phyloP scores from a whole-genome alignment of 495 filamentous ascomycete species.

The Evernia prunastri region DNA sequence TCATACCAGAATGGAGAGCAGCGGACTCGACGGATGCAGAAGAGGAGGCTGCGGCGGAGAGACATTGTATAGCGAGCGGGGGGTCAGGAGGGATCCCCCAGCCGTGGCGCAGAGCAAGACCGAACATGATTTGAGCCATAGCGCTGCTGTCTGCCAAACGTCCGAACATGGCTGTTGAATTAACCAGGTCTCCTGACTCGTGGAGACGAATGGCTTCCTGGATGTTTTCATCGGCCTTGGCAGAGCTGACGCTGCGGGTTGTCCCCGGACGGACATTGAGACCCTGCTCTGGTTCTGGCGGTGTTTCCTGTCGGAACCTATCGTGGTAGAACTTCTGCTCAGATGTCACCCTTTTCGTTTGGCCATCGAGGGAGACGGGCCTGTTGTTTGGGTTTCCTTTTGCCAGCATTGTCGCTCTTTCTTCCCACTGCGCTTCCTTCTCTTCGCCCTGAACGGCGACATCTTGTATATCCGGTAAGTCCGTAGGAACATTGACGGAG shows the following conservation, averaged over 20 bases:
- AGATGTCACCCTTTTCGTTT: conserved; percentile 1
- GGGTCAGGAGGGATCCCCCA: conserved; percentile 78
- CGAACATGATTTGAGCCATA: conserved; percentile 92
- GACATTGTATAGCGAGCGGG: conserved; percentile 69
- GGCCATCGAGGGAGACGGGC: conserved; percentile 14
- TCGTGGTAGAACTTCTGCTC: background rate
- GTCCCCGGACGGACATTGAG: conserved; percentile 15
- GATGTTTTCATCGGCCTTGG: conserved; percentile 59
- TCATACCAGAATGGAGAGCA: conserved; percentile 76
- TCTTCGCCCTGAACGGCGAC: conserved; percentile 44
- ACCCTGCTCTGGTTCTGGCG: conserved; percentile 6
- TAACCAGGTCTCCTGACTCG: conserved; percentile 58
- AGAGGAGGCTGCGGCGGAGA: conserved; percentile 85
- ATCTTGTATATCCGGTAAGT: conserved; percentile 67
- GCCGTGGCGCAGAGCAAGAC: conserved; percentile 87
- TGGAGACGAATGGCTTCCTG: conserved; percentile 95
- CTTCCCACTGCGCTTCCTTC: conserved; percentile 67
- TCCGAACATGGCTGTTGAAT: conserved; percentile 80
- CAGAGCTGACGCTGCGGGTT: conserved; percentile 34
- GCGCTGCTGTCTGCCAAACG: conserved; percentile 86
- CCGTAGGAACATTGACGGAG: conserved; percentile 67
- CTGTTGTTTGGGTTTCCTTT: conserved; percentile 48
- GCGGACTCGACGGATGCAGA: conserved; percentile 77
- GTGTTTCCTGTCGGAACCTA: background rate
- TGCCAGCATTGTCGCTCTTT: conserved; percentile 78